These are phyloP conservation scores for Fusarium bulbicola DNA, from an alignment of 2,329 filamentous ascomycete genomes.

Conservation along the genomic window DNA sequence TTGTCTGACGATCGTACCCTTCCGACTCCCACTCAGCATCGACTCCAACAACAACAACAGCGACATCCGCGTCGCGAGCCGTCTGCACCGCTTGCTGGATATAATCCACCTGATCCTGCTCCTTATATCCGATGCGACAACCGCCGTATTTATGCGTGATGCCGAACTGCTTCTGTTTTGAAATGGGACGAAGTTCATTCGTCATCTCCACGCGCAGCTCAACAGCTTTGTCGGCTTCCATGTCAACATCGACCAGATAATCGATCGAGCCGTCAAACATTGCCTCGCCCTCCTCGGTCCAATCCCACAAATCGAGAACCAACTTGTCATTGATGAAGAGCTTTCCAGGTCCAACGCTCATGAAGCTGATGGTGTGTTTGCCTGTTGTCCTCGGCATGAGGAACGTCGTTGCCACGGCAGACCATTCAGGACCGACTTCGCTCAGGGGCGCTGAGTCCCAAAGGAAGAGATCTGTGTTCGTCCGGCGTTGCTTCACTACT, in stretches of 20 bases:
- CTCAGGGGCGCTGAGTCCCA: slow-evolving; percentile 73
- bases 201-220: slow-evolving; percentile 63
- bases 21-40: slow-evolving; percentile 82
- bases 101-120: slow-evolving; percentile 68
- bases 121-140: slow-evolving; percentile 76
- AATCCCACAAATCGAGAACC: slow-evolving; percentile 73
- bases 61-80: slow-evolving; percentile 71
- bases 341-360: slow-evolving; percentile 71
- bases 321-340: slow-evolving; percentile 68
- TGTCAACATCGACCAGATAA: slow-evolving; percentile 67
- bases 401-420: slow-evolving; percentile 68
- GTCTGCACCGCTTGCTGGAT: slow-evolving; percentile 71
- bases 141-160: slow-evolving; percentile 74
- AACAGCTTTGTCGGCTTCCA: slow-evolving; percentile 67
- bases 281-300: slow-evolving; percentile 74
- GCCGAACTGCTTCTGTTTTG: slow-evolving; percentile 66
- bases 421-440: slow-evolving; percentile 70
- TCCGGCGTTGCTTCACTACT: slow-evolving; percentile 65
- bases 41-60: slow-evolving; percentile 73
- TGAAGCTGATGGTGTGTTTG: slow-evolving; percentile 72
- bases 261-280: slow-evolving; percentile 77
- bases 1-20: slow-evolving; percentile 76
- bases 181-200: slow-evolving; percentile 69
- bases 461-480: slow-evolving; percentile 73
- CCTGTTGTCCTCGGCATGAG: slow-evolving; percentile 68